Conservation (phyloP, 257 asterid genomes). For the Nicotiana benthamiana region DNA sequence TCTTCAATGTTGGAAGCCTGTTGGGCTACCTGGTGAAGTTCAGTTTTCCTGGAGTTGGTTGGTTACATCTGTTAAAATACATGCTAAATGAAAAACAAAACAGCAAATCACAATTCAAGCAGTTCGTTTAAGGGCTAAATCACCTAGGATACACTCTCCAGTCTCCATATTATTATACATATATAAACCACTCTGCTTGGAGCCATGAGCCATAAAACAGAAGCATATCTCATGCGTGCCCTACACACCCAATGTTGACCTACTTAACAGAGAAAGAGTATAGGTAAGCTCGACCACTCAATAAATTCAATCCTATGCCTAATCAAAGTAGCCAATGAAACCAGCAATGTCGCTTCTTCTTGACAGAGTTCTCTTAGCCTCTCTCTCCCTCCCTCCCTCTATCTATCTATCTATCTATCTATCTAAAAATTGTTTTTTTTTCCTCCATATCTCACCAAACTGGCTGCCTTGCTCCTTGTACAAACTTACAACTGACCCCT, state of each 20-base stretch:
- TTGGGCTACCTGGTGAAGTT: constrained; percentile 94
- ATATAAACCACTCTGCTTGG: not conserved
- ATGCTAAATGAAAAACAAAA: constrained; percentile 4
- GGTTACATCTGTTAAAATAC: constrained; percentile 6
- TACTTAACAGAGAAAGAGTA: not conserved
- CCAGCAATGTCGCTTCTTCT: not conserved
- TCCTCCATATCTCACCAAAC: not conserved
- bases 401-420: not conserved
- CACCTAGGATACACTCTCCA: not conserved
- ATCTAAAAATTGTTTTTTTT: not conserved
- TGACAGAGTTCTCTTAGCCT: not conserved
- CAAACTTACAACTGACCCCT: not conserved
- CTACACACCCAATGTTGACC: not conserved
- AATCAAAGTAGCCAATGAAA: not conserved
- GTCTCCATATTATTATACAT: not conserved
- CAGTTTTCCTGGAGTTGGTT: constrained; percentile 55
- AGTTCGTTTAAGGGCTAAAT: not conserved
- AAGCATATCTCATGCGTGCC: not conserved
- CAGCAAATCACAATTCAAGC: not conserved
- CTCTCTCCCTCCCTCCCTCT: too few relatives aligned
- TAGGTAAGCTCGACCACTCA: not conserved
- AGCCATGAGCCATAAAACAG: not conserved
- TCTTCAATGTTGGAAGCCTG: constrained; percentile 94
- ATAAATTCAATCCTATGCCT: not conserved
- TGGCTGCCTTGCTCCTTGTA: not conserved